Percentiles rank a stretch among this genome's conserved stretches.
phyloP scores from a whole-genome alignment of 225 moss, liverwort and hornwort species.

The Anthoceros angustus region DNA sequence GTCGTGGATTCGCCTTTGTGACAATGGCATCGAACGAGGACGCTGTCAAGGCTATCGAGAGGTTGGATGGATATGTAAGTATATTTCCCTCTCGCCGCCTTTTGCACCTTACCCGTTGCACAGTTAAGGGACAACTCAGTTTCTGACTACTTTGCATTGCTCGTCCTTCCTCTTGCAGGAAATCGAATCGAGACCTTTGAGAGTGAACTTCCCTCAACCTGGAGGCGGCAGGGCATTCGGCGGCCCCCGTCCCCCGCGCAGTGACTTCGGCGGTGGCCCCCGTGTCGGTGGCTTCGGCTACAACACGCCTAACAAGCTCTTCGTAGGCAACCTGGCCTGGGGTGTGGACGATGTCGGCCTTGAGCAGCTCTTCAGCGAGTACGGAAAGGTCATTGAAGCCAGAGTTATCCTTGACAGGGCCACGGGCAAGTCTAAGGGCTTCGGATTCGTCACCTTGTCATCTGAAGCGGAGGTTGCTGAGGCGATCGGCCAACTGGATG shows the following conservation, averaged over 20 bases:
- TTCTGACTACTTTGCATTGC: neutral
- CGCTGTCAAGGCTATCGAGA: conserved; percentile 37
- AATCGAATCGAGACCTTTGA: neutral
- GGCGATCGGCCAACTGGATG: conserved; percentile 13
- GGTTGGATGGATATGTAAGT: conserved; percentile 31
- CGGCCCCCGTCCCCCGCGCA: too few relatives aligned
- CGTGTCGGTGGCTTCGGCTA: conserved; percentile 7
- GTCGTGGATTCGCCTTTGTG: conserved; percentile 69
- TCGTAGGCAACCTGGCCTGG: conserved; percentile 79
- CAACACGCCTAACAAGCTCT: conserved; percentile 49
- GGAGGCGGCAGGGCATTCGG: too few relatives aligned
- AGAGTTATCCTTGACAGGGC: conserved; percentile 56
- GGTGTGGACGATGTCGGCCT: conserved; percentile 41
- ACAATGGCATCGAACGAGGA: conserved; percentile 50
- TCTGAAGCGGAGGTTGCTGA: conserved; percentile 13
- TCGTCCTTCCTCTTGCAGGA: too few relatives aligned
- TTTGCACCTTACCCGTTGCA: neutral
- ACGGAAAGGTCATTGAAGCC: conserved; percentile 64
- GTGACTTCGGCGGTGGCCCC: conserved; percentile 19
- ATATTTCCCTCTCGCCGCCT: neutral
- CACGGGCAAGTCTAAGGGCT: conserved; percentile 31
- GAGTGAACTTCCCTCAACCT: conserved; percentile 3
- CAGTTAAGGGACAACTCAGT: neutral
- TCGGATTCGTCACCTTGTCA: conserved; percentile 37
- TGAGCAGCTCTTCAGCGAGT: conserved; percentile 49